Evolutionary conservation across 2,329 filamentous ascomycete genomes (phyloP).

Genomic region (Fusarium siculi): DNA sequence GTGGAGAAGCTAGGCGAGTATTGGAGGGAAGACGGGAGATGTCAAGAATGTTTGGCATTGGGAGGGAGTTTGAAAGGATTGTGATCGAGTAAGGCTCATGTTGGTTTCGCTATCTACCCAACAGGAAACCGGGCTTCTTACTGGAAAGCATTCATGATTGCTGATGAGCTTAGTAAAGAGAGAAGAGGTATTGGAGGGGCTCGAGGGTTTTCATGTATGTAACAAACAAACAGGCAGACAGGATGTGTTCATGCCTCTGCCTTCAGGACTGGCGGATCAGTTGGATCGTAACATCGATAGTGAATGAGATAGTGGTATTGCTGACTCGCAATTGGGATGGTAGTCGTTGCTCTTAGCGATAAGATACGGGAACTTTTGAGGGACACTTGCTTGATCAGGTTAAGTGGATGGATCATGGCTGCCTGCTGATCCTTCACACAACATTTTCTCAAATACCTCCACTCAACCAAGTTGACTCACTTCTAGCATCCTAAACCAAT

Average conservation of each 20-base stretch:
- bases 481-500: background rate
- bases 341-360: background rate
- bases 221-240: background rate
- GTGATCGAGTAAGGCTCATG: background rate
- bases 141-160: background rate
- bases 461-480: background rate
- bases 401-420: conserved; percentile 6
- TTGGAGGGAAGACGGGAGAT: background rate
- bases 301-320: background rate
- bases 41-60: conserved; percentile 4
- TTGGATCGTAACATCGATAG: background rate
- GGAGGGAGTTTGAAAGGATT: conserved; percentile 10
- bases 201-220: too few relatives aligned
- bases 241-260: background rate
- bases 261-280: too few relatives aligned
- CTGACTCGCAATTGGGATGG: background rate
- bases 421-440: background rate
- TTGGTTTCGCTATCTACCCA: too few relatives aligned
- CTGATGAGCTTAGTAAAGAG: background rate
- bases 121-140: fast-evolving
- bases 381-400: conserved; percentile 14
- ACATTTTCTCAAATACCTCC: background rate
- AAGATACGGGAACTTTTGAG: background rate
- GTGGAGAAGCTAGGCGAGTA: background rate
- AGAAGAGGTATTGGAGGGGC: background rate